Conservation (phyloP, 2,329 filamentous ascomycete species). For the Graphilbum fragrans region DNA sequence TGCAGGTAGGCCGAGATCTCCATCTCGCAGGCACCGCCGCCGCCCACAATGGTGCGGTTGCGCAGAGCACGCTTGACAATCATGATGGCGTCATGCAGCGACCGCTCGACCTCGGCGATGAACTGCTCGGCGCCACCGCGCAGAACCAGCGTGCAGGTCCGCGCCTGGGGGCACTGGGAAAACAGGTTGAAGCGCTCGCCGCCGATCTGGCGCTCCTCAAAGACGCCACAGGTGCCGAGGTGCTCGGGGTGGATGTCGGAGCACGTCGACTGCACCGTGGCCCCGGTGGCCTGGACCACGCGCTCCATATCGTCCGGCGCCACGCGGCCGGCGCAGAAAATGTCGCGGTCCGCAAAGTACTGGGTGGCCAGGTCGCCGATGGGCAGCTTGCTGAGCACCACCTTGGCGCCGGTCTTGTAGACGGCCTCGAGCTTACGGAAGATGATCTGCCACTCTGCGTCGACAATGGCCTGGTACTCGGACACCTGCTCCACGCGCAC, state of each 20-base stretch:
- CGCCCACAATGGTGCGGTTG: constrained; percentile 88
- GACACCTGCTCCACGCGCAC: constrained; percentile 96
- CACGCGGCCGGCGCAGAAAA: constrained; percentile 96
- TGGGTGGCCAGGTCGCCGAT: constrained; percentile 97
- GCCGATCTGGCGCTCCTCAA: constrained; percentile 95
- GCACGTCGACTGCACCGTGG: constrained; percentile 88
- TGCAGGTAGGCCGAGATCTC: constrained; percentile 91
- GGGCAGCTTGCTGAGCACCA: constrained; percentile 91
- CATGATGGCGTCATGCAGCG: constrained; percentile 98
- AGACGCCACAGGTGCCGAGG: constrained; percentile 77
- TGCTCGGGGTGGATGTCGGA: constrained; percentile 85
- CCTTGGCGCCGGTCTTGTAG: constrained; percentile 89
- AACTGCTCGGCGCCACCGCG: constrained; percentile 97
- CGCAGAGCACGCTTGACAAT: constrained; percentile 97
- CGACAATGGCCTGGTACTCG: constrained; percentile 98
- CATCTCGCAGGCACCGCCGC: constrained; percentile 93
- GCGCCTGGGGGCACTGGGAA: constrained; percentile 85
- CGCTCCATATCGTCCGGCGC: constrained; percentile 87
- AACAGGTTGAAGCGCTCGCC: constrained; percentile 98
- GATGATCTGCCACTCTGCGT: constrained; percentile 99
- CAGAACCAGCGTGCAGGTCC: constrained; percentile 92
- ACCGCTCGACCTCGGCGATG: constrained; percentile 96
- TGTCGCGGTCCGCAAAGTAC: constrained; percentile 93
- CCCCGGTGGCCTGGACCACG: constrained; percentile 87
- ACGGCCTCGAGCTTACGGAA: constrained; percentile 97